phyloP scores from a whole-genome alignment of 2,329 filamentous ascomycete species.

The Zarea fungicola region DNA sequence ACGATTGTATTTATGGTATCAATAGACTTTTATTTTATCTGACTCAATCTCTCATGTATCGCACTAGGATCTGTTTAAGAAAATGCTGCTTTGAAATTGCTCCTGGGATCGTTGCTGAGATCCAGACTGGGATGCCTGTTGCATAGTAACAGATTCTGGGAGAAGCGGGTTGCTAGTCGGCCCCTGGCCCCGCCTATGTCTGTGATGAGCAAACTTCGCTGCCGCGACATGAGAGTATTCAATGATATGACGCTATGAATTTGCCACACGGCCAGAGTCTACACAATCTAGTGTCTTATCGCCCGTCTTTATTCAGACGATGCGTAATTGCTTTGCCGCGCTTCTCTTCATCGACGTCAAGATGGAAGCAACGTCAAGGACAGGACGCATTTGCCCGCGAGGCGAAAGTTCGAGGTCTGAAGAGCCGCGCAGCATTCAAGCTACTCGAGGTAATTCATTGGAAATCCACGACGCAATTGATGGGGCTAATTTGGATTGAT shows the following conservation, averaged over 20 bases:
- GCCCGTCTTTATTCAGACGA: neutral
- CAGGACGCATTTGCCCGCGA: constrained; percentile 67
- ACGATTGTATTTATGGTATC: too few species aligned
- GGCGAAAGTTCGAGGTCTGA: constrained; percentile 74
- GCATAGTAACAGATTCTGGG: too few species aligned
- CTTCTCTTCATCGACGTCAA: constrained; percentile 24
- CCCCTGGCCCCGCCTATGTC: neutral
- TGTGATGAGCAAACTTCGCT: neutral
- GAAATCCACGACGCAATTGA: neutral
- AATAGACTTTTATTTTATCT: too few species aligned
- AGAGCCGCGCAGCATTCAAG: constrained; percentile 91
- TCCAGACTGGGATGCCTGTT: too few species aligned
- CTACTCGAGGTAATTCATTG: constrained; percentile 63
- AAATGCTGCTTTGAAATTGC: too few species aligned
- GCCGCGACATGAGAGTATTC: neutral
- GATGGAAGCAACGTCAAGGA: constrained; percentile 78
- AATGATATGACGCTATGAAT: neutral
- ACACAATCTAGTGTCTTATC: neutral
- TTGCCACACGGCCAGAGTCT: neutral
- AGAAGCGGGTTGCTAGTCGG: neutral
- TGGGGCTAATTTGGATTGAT: constrained; percentile 1
- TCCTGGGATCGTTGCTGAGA: too few species aligned
- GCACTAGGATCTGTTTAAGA: too few species aligned
- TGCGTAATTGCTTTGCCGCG: neutral
- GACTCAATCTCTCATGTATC: too few species aligned